Percentiles rank a stretch among this genome's conserved stretches.
phyloP scores from a whole-genome alignment of 768 basidiomycete genomes.

The Wakefieldia striispora region DNA sequence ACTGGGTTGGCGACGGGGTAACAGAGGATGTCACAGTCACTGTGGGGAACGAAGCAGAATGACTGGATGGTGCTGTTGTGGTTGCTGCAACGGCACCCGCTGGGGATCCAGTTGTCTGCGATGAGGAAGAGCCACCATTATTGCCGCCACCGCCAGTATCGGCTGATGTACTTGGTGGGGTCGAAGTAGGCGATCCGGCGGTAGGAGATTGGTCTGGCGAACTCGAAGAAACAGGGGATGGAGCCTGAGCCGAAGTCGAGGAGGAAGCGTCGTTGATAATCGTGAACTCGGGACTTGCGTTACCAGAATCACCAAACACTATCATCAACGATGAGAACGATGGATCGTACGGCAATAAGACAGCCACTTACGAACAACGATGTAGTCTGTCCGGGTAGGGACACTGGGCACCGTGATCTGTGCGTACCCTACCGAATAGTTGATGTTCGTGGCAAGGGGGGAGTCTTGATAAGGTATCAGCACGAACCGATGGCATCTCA shows the following conservation, averaged over 20 bases:
- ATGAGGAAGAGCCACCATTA: background rate
- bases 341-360: too few species aligned
- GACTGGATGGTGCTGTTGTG: background rate
- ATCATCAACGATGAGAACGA: background rate
- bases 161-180: background rate
- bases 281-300: conserved; percentile 39
- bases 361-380: conserved; percentile 35
- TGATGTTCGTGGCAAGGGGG: conserved; percentile 35
- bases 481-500: background rate
- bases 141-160: background rate
- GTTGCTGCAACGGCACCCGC: background rate
- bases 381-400: conserved; percentile 30
- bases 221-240: conserved; percentile 6
- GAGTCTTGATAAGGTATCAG: conserved; percentile 24
- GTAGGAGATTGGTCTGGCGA: conserved; percentile 4
- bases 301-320: conserved; percentile 43
- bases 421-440: conserved; percentile 31
- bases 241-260: conserved; percentile 13
- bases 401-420: conserved; percentile 37
- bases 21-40: conserved; percentile 4
- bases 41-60: conserved; percentile 2
- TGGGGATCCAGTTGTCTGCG: background rate
- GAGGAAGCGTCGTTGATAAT: conserved; percentile 58
- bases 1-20: conserved; percentile 13
- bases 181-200: background rate